Base-by-base conservation (phyloP, 768 basidiomycete genomes). In the Boletus speciosus region DNA sequence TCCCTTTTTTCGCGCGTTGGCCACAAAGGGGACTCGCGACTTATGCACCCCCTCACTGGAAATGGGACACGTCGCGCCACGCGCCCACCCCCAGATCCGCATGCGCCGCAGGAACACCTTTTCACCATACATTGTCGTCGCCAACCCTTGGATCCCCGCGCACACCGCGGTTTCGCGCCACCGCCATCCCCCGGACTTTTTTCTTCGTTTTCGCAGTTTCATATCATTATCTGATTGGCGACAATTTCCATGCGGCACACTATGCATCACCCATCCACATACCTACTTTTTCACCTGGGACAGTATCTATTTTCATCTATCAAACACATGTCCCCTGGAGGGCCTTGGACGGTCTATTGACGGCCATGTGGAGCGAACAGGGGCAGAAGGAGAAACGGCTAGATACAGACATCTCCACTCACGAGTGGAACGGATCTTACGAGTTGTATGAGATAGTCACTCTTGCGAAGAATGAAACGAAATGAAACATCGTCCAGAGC, bases 391-490 rank as follows among this genome's bases (percentile, higher is more conserved):
- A 49, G 34, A 47, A 51, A n/a, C 35, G 54, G 52, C 56, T 61
- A 52, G 54, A 56, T 44, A 51, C 52, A 59, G 53, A 55, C 55
- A 40, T 51, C 16, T 52, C 50, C 52, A 58, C 49, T 21, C 6
- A 59, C 56, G 58, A 57, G 49, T 51, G 47, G 54, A 35, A 58
- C 61, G 63, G 57, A 61, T 51, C 53, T 60, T 55, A 56, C 52
- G 60, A 66, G 43, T 51, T 50, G 57, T 70, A 70, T 61, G 45
- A 47, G 53, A 56, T 63, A 63, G 45, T 35, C 58, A 56, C 56
- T 42, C 35, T 55, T 63, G 51, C 54, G 53, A 74, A 44, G 81
- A 65, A 52, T 78, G 80, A 61, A 80, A 68, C 38, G 77, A 77
- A 62, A 82, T 71, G 75, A 77, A 81, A 54, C 46, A 40, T 53